Base-by-base conservation (phyloP, 306 rosid species). In the Crataegus laevigata region DNA sequence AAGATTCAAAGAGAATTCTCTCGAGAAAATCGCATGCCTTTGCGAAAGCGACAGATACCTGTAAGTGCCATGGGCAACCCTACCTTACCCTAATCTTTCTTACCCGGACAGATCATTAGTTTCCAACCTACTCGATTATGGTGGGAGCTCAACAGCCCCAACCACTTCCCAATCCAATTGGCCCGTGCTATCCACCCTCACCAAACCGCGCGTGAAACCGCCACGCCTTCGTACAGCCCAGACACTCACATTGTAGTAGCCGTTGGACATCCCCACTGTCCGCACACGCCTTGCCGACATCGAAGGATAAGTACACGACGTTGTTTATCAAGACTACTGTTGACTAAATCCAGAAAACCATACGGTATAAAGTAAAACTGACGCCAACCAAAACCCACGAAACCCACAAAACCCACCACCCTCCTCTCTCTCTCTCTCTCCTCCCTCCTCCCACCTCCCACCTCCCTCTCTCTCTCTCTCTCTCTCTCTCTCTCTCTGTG, bases 241-340 rank as follows among this genome's bases (percentile, higher is more conserved):
- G 2, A 13, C 8, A 13, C 24, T 3, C 40, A 18, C 70, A 3
- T 29, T 45, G 71, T 84, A 75, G 82, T 82, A 86, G 90, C 93
- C 93, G 93, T 88, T 88, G 73, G n/a, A 11, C 6, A 4, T 3
- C 36, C 68, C 68, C 55, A 28, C 73, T 54, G 60, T 36, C 74
- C 66, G 17, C 54, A 15, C 54, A 47, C 77, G 42, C 62, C 22
- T 76, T 81, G 86, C 90, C 89, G 89, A 86, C 86, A 74, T 4
- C 64, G 61, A 73, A 72, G 7, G 40, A 1, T 1, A 17, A 29
- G 54, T 47, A 47, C 0, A n/a, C 47, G 47, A 30, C 22, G 75
- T 21, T 1, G 62, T 18, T 45, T 32, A n/a, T 32, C 12, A 15
- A 2, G 60, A 66, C 30, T n/a, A 17, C 12, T 24, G 13, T 2